phyloP scores from a whole-genome alignment of 768 basidiomycete genomes.

The Lentinus tigrinus region DNA sequence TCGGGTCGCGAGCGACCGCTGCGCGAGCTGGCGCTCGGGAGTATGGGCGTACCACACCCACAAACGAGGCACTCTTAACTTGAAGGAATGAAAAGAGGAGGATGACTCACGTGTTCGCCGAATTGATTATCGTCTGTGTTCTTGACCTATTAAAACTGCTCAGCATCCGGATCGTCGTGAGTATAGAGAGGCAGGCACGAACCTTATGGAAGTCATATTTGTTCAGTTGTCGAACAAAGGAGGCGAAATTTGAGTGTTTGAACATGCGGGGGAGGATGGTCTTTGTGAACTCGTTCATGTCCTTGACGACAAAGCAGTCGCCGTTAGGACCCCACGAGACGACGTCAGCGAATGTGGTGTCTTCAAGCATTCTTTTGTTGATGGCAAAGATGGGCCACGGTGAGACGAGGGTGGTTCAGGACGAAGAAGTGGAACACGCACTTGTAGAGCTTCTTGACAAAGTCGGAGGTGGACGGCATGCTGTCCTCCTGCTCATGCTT shows the following conservation, averaged over 20 bases:
- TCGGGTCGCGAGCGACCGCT: no score
- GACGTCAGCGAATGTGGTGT: constrained; percentile 64
- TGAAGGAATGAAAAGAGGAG: constrained; percentile 17
- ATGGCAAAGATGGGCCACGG: no score
- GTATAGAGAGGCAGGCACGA: constrained; percentile 14
- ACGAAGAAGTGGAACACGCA: constrained; percentile 33
- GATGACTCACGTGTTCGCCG: constrained; percentile 50
- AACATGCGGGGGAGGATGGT: constrained; percentile 86
- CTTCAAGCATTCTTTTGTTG: constrained; percentile 83
- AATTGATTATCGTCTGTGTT: constrained; percentile 80
- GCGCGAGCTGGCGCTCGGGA: no score
- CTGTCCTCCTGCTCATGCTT: constrained; percentile 56
- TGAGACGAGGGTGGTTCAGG: not conserved
- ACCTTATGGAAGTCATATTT: constrained; percentile 97
- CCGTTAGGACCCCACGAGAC: constrained; percentile 84
- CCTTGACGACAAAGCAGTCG: constrained; percentile 93
- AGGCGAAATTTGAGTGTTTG: constrained; percentile 94
- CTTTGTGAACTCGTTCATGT: constrained; percentile 97
- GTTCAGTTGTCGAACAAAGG: constrained; percentile 90
- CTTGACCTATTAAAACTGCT: constrained; percentile 53
- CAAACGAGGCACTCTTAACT: no score
- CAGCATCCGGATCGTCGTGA: constrained; percentile 4
- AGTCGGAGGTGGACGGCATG: constrained; percentile 88
- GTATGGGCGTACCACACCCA: no score
- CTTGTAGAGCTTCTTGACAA: constrained; percentile 95